Evolutionary conservation across 2,329 filamentous ascomycete species (phyloP).

Genomic region (Escovopsis sp.): DNA sequence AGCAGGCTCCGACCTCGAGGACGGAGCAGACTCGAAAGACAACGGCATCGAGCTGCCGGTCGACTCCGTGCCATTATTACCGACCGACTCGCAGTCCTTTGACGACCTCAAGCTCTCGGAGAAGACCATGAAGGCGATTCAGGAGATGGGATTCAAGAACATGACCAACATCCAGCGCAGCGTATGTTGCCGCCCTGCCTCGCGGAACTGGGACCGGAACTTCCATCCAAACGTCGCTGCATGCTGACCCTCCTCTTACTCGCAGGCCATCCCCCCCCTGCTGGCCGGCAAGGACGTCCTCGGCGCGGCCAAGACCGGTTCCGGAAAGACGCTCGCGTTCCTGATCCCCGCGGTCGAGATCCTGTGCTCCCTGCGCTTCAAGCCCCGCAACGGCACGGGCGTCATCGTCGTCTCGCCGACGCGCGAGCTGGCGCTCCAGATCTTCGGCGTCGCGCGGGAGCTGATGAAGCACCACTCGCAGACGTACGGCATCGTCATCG

Average conservation of each 20-base stretch:
- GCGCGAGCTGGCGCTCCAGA: constrained; percentile 58
- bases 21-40: constrained; percentile 8
- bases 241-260: neutral
- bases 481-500: constrained; percentile 91
- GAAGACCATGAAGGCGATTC: constrained; percentile 75
- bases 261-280: constrained; percentile 62
- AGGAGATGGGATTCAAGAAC: constrained; percentile 81
- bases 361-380: constrained; percentile 79
- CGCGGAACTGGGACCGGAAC: too few relatives aligned
- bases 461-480: constrained; percentile 88
- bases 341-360: constrained; percentile 90
- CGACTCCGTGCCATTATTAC: constrained; percentile 32
- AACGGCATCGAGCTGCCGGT: constrained; percentile 20
- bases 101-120: constrained; percentile 72
- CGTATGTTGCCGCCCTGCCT: constrained; percentile 9
- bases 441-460: constrained; percentile 87
- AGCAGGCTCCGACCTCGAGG: constrained; percentile 14
- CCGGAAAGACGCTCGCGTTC: constrained; percentile 91
- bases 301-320: constrained; percentile 90
- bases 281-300: constrained; percentile 85
- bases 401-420: constrained; percentile 75
- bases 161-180: constrained; percentile 93
- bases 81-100: constrained; percentile 55
- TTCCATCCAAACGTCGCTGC: neutral
- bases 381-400: constrained; percentile 85